Evolutionary conservation across 2,329 filamentous ascomycete genomes (phyloP).

Genomic region (Neurospora sp.): DNA sequence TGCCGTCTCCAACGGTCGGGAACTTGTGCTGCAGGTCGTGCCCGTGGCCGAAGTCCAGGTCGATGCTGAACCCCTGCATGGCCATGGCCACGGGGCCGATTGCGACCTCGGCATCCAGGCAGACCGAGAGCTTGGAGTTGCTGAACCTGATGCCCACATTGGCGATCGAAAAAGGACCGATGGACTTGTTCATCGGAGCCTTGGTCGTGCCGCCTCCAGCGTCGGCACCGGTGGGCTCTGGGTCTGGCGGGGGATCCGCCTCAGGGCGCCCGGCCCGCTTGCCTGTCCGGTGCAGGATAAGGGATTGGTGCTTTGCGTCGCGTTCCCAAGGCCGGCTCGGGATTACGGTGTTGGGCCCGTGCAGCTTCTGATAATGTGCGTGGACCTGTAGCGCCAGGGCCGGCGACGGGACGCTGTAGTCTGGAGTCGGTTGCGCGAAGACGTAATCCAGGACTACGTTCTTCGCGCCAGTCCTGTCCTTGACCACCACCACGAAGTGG

Average conservation of each 20-base stretch:
- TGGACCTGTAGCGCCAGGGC: no score
- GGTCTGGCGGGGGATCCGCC: background rate
- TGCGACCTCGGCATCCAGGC: slow-evolving; percentile 25
- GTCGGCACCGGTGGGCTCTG: background rate
- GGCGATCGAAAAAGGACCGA: slow-evolving; percentile 23
- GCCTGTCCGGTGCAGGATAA: background rate
- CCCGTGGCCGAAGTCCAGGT: slow-evolving; percentile 13
- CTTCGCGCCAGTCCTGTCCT: slow-evolving; percentile 4
- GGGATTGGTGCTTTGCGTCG: background rate
- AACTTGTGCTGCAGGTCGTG: slow-evolving; percentile 2
- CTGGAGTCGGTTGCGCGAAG: slow-evolving; percentile 13
- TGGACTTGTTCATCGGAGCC: slow-evolving; percentile 22
- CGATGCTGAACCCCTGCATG: slow-evolving; percentile 25
- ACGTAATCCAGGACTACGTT: slow-evolving; percentile 18
- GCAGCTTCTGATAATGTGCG: no score
- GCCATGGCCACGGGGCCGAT: slow-evolving; percentile 27
- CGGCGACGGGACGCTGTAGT: no score
- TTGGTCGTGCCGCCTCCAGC: slow-evolving; percentile 7
- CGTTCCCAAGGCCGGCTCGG: background rate
- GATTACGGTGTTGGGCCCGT: no score
- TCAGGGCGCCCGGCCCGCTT: background rate
- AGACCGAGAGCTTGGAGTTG: slow-evolving; percentile 19
- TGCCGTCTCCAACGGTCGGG: no score
- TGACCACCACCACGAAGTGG: slow-evolving; percentile 19
- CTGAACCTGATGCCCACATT: slow-evolving; percentile 28